Base-by-base conservation (phyloP, 2,329 filamentous ascomycete genomes). In the Karstenula rhodostoma region DNA sequence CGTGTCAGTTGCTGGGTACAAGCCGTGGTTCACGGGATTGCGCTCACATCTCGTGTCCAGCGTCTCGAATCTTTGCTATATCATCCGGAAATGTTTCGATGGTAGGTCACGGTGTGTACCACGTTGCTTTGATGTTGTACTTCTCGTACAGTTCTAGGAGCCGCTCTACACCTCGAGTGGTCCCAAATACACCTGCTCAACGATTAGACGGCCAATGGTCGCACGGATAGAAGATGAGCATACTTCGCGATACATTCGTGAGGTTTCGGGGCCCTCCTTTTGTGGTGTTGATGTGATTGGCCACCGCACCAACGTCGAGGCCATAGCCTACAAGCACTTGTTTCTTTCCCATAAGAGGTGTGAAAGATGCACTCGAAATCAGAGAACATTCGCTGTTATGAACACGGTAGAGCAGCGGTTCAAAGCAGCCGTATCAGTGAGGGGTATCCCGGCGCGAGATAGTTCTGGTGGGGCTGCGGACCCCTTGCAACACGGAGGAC, bases 61-160 rank as follows among this genome's bases (percentile, higher is more conserved):
- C 81, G 61, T 90, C 87, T 10, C 85, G 83, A 12, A 90, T 47
- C 81, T 83, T 66, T 15, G 72, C 73, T 67, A 85, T 88, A 70
- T 89, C 86, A 68, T 88, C 86, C 0, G 87, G 87, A 62, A 90
- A 90, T 0, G 87, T 89, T 70, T 90, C 88, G 1, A 90, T 81
- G 0, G 82, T 84, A 70, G 90, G 88, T 0, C 72, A 71, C 0
- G 87, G 87, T 61, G 89, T 88, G 71, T 89, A 89, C 84, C 85
- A 89, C 15, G 86, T 87, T 1, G 88, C 84, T 74, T 89, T 91
- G 77, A 92, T 91, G 65, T 86, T 83, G 78, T 92, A 89, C 71
- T 90, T 91, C 19, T 87, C 83, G 70, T 92, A 90, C 3, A 93
- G 77, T 68, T 90, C 91, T 27, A 93, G 82, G 0, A 93, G 80